Conservation (phyloP, 2,329 filamentous ascomycete species). For the Orbilia quercus region DNA sequence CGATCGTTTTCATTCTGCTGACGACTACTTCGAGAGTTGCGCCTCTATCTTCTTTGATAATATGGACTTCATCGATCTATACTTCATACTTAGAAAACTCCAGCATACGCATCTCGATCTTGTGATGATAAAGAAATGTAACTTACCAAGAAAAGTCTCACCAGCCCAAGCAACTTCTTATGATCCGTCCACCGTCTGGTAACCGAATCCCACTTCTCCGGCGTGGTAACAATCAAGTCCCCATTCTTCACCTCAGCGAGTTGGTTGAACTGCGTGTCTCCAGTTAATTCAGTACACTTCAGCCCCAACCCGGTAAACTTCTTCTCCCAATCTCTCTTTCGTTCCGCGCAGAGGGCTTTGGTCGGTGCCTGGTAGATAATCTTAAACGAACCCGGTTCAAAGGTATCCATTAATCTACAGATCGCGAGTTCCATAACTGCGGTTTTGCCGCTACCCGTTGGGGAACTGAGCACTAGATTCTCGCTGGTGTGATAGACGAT, state of each 20-base stretch:
- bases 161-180: slow-evolving; percentile 76
- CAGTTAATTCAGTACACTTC: slow-evolving; percentile 80
- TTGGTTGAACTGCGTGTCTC: slow-evolving; percentile 77
- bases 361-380: slow-evolving; percentile 87
- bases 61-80: slow-evolving; percentile 84
- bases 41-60: slow-evolving; percentile 81
- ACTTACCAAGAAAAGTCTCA: slow-evolving; percentile 75
- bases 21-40: slow-evolving; percentile 85
- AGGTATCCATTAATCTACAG: slow-evolving; percentile 73
- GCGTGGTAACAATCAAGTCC: slow-evolving; percentile 85
- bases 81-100: slow-evolving; percentile 2
- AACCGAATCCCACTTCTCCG: slow-evolving; percentile 92
- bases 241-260: slow-evolving; percentile 77
- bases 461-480: slow-evolving; percentile 82
- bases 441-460: slow-evolving; percentile 88
- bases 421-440: slow-evolving; percentile 83
- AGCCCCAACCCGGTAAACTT: slow-evolving; percentile 78
- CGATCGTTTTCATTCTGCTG: slow-evolving; percentile 80
- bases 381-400: slow-evolving; percentile 74
- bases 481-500: slow-evolving; percentile 74
- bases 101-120: no score
- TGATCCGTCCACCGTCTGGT: slow-evolving; percentile 89
- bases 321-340: slow-evolving; percentile 76
- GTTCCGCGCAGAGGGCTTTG: slow-evolving; percentile 82
- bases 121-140: background rate